These are phyloP conservation scores for Saccharomycopsis fermentans DNA, from an alignment of 805 yeast species.

Conservation along the genomic window DNA sequence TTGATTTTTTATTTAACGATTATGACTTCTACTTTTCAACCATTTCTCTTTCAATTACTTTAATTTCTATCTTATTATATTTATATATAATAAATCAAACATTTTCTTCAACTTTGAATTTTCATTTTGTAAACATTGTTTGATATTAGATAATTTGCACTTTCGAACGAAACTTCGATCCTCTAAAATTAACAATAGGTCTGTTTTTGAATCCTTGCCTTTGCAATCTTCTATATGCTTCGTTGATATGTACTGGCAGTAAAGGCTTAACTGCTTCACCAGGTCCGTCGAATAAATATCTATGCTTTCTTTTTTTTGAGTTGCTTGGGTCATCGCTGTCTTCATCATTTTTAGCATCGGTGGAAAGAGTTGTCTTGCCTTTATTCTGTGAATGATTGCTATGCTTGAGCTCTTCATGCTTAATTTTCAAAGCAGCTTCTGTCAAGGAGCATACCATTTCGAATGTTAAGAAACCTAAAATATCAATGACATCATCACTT, in stretches of 20 bases:
- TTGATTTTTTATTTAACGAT: not conserved
- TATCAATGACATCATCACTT: conserved; percentile 93
- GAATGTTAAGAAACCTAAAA: conserved; percentile 87
- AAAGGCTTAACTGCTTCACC: conserved; percentile 75
- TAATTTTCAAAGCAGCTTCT: conserved; percentile 79
- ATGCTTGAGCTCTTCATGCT: conserved; percentile 52
- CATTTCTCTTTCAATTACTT: conserved; percentile 79
- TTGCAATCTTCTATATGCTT: conserved; percentile 82
- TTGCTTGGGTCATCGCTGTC: conserved; percentile 15
- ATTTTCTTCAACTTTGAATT: not conserved
- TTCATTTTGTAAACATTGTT: not conserved
- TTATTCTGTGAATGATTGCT: not conserved
- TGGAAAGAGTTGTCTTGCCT: not conserved
- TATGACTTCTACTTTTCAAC: conserved; percentile 35
- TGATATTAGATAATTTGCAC: conserved; percentile 14
- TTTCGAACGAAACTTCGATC: conserved; percentile 32
- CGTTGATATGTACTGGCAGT: conserved; percentile 69
- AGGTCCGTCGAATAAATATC: conserved; percentile 73
- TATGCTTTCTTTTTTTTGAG: conserved; percentile 35
- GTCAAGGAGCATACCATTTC: conserved; percentile 94
- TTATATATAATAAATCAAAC: not conserved
- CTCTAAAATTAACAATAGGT: conserved; percentile 49
- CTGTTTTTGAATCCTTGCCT: conserved; percentile 33
- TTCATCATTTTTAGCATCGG: not conserved
- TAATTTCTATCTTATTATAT: conserved; percentile 28